Percentiles rank a stretch among this genome's conserved stretches.
Evolutionary conservation across 257 asterid genomes (phyloP).

Genomic region (Salvia rosmarinus): DNA sequence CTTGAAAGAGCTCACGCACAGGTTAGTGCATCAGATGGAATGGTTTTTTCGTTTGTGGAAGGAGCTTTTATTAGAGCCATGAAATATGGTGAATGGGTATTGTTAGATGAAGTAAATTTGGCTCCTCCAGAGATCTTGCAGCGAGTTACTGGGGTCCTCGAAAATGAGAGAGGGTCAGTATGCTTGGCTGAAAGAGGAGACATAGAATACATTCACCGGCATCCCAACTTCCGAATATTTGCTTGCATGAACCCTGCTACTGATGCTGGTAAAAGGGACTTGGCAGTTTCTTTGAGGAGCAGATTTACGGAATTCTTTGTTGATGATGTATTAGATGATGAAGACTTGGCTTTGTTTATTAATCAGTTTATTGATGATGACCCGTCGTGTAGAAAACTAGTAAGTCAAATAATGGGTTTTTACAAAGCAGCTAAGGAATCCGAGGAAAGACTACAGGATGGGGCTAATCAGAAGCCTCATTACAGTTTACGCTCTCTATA

Average conservation of each 20-base stretch:
- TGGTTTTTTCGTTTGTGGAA: conserved; percentile 95
- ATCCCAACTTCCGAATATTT: conserved; percentile 78
- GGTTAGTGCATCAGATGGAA: conserved; percentile 71
- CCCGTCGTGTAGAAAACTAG: conserved; percentile 42
- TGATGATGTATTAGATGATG: conserved; percentile 82
- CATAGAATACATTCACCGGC: conserved; percentile 63
- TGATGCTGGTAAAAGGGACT: conserved; percentile 97
- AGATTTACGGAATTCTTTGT: conserved; percentile 91
- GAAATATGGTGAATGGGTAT: conserved; percentile 90
- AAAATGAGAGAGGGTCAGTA: conserved; percentile 81
- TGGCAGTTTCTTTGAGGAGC: conserved; percentile 74
- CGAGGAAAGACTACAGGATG: conserved; percentile 93
- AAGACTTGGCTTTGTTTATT: conserved; percentile 76
- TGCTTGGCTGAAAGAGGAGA: conserved; percentile 97
- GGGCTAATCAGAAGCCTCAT: conserved; percentile 98
- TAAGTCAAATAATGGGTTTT: conserved; percentile 58
- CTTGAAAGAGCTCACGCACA: conserved; percentile 68
- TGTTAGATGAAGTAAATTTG: conserved; percentile 96
- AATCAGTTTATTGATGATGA: conserved; percentile 59
- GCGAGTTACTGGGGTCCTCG: conserved; percentile 89
- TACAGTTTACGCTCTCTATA: conserved; percentile 91
- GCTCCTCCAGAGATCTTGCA: conserved; percentile 98
- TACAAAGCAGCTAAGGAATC: conserved; percentile 79
- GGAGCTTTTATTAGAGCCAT: conserved; percentile 89
- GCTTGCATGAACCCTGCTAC: conserved; percentile 99